Evolutionary conservation across 768 basidiomycete genomes (phyloP).

Genomic region (Rhizopogon rudus): DNA sequence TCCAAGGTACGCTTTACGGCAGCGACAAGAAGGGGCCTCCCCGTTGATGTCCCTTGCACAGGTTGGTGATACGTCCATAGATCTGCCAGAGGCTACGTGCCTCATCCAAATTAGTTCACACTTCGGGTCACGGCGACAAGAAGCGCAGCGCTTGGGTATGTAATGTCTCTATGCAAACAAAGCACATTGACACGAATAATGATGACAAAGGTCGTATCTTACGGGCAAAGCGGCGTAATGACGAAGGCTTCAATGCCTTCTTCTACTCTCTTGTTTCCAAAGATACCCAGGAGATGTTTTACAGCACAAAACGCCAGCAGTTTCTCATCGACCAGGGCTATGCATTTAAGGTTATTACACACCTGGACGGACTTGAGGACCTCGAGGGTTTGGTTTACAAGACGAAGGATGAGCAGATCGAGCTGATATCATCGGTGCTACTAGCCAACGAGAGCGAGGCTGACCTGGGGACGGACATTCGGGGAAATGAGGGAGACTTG

Average conservation of each 20-base stretch:
- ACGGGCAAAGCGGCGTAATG: slow-evolving; percentile 94
- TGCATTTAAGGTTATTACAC: slow-evolving; percentile 99
- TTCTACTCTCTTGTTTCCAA: slow-evolving; percentile 99
- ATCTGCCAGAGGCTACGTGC: slow-evolving; percentile 98
- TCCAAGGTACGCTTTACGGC: slow-evolving; percentile 65
- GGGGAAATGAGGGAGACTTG: slow-evolving; percentile 78
- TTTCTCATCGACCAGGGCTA: slow-evolving; percentile 99
- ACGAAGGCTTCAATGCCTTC: slow-evolving; percentile 99
- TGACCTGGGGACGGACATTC: slow-evolving; percentile 81
- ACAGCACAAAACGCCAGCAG: slow-evolving; percentile 97
- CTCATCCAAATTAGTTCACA: slow-evolving; percentile 99
- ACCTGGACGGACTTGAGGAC: slow-evolving; percentile 86
- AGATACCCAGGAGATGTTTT: slow-evolving; percentile 99
- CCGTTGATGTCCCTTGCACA: slow-evolving; percentile 25
- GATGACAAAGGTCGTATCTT: slow-evolving; percentile 75
- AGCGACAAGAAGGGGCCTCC: slow-evolving; percentile 7
- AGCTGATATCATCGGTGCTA: slow-evolving; percentile 89
- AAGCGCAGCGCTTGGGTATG: slow-evolving; percentile 91
- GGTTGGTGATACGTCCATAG: slow-evolving; percentile 99
- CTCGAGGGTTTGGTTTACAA: slow-evolving; percentile 89
- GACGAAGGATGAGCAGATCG: slow-evolving; percentile 90
- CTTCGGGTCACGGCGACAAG: slow-evolving; percentile 96
- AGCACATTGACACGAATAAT: slow-evolving; percentile 13
- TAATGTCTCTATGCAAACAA: slow-evolving; percentile 5
- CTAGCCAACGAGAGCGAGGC: slow-evolving; percentile 88